Conservation (phyloP, 2,329 filamentous ascomycete species). For the Emergomyces orientalis region DNA sequence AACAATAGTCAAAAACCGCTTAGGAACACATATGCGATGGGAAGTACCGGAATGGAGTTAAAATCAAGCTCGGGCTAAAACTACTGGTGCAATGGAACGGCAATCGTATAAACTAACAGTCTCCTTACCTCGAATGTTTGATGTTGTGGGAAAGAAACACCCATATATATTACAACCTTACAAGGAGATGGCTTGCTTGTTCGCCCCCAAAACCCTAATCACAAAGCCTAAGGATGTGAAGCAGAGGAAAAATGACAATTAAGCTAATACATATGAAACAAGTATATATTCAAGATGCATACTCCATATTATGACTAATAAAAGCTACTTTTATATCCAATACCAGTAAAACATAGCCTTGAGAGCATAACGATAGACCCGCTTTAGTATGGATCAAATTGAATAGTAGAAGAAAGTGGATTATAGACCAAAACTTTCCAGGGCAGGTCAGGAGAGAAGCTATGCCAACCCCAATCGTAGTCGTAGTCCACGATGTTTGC, state of each 20-base stretch:
- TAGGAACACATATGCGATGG: not conserved
- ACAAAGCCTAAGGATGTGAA: no score
- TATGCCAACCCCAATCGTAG: not conserved
- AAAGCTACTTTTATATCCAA: not conserved
- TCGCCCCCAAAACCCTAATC: no score
- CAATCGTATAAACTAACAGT: no score
- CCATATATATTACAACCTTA: no score
- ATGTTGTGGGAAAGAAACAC: no score
- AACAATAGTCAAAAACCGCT: not conserved
- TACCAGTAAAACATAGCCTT: not conserved
- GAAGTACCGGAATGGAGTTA: not conserved
- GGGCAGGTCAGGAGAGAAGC: no score
- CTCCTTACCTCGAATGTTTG: no score
- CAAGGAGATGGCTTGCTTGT: no score
- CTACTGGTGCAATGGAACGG: no score
- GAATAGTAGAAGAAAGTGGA: not conserved
- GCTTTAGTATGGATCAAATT: not conserved
- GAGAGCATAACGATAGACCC: not conserved
- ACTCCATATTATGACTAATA: not conserved
- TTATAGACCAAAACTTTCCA: not conserved
- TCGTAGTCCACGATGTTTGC: not conserved
- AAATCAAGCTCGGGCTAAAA: no score
- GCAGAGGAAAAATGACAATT: not conserved
- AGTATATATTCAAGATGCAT: not conserved
- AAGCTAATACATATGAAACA: not conserved